Base-by-base conservation (phyloP, 768 basidiomycete species). In the Trametes gibbosa region DNA sequence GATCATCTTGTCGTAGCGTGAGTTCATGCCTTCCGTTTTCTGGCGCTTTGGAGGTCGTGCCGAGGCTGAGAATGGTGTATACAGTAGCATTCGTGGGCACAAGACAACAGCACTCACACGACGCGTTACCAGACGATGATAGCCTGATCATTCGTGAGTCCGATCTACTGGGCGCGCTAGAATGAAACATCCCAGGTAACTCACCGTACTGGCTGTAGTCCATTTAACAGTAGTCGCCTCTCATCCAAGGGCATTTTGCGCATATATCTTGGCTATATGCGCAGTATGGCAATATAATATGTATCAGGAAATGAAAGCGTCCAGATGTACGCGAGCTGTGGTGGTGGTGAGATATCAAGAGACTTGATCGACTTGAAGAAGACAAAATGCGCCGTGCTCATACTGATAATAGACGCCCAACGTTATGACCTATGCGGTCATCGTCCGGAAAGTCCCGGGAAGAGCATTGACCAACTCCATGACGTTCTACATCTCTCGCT, bases 1-100 rank as follows among this genome's bases (percentile, higher is more conserved):
- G 29, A 89, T 72, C 88, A 90, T 90, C 43, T 76, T 76, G 68
- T 90, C 87, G 63, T 83, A 87, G 39, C 81, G 80, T 34, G 77
- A 68, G 63, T 89, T 90, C 49, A 85, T 71, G 8, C 79, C 79
- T 37, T 64, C 69, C n/a, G 72, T 73, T 64, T 74, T 81, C 24
- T 76, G 77, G 19, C 83, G 80, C 63, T 84, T 89, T n/a, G 66
- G 53, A 29, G 66, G 63, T 12, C 50, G 40, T 39, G 39, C 32
- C 8, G 39, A 12, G 23, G 29, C 53, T 54, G 21, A 10, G 7
- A 12, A 2, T 3, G 34, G 8, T 25, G 9, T 21, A 48, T 32
- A 3, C 25, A 16, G 16, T 35, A 37, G n/a, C 25, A 14, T 34
- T 24, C 35, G 5, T 42, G 21, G 2, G 8, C 5, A 27, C 23